phyloP scores from a whole-genome alignment of 148 eudicot species.

The Fagopyrum tataricum region DNA sequence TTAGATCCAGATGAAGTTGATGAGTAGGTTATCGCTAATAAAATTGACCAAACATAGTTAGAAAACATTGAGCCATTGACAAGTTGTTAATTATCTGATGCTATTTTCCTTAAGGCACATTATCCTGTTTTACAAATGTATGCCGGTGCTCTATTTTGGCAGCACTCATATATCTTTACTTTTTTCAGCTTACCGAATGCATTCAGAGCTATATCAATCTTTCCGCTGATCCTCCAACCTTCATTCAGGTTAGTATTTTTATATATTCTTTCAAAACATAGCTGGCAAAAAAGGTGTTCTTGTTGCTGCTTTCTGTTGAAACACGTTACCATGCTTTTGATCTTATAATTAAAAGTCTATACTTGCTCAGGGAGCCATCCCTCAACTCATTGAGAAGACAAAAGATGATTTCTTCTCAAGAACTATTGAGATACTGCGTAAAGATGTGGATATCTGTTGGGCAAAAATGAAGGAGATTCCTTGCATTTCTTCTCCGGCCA shows the following conservation, averaged over 20 bases:
- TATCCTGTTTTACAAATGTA: background rate
- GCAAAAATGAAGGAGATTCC: constrained; percentile 40
- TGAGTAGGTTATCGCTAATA: background rate
- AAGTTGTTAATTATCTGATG: background rate
- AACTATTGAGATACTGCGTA: constrained; percentile 22
- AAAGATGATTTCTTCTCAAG: constrained; percentile 45
- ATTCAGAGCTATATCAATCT: constrained; percentile 32
- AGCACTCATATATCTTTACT: background rate
- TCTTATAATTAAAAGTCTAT: background rate
- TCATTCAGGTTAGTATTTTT: constrained; percentile 47
- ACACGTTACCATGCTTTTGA: background rate
- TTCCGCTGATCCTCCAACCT: constrained; percentile 52
- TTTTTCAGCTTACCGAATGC: constrained; percentile 42
- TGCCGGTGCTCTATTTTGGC: background rate
- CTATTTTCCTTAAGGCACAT: background rate
- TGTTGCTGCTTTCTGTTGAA: background rate
- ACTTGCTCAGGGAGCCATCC: constrained; percentile 41
- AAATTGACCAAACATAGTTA: background rate
- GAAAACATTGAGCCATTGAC: background rate
- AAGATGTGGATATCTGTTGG: constrained; percentile 36
- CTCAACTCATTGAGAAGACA: constrained; percentile 39
- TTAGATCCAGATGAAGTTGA: background rate
- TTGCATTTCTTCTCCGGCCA: constrained; percentile 43
- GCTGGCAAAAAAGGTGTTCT: background rate
- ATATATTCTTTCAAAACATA: background rate